Evolutionary conservation across 257 asterid genomes (phyloP).

Genomic region (Cruciata laevipes): DNA sequence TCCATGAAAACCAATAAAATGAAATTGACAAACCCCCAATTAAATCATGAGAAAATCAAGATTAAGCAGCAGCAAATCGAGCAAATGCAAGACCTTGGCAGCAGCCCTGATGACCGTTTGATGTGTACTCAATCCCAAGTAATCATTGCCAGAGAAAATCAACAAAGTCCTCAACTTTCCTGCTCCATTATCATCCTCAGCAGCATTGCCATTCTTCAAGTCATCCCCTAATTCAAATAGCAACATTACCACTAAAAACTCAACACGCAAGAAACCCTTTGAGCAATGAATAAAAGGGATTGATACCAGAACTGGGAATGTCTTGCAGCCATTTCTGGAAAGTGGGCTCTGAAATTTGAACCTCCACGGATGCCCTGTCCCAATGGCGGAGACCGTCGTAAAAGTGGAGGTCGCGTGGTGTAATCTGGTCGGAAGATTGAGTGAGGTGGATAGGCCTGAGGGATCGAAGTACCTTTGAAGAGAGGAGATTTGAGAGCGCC

Average conservation of each 20-base stretch:
- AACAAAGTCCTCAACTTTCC: constrained; percentile 57
- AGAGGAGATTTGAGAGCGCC: constrained; percentile 52
- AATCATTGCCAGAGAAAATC: constrained; percentile 92
- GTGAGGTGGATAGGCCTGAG: constrained; percentile 82
- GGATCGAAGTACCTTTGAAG: constrained; percentile 66
- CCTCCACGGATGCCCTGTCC: constrained; percentile 87
- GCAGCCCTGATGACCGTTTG: constrained; percentile 76
- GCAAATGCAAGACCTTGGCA: constrained; percentile 38
- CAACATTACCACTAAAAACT: background rate
- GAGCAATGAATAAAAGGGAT: background rate
- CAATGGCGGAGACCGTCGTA: constrained; percentile 54
- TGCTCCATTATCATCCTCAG: constrained; percentile 22
- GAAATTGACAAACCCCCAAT: background rate
- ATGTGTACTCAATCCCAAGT: constrained; percentile 87
- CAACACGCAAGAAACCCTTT: background rate
- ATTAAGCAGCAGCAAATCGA: constrained; percentile 5
- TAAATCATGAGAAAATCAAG: background rate
- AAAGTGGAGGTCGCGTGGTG: constrained; percentile 23
- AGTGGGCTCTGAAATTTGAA: constrained; percentile 60
- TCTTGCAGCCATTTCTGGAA: constrained; percentile 74
- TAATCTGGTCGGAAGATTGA: constrained; percentile 9
- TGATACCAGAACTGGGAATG: constrained; percentile 69
- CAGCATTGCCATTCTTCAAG: constrained; percentile 19
- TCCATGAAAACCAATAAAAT: constrained; percentile 3
- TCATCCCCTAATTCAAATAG: constrained; percentile 52